A percentile compares a stretch with the other conserved stretches of the same genome.
These are phyloP conservation scores for Ganoderma meredithae DNA, from an alignment of 1,284 basidiomycete genomes.

Conservation along the genomic window DNA sequence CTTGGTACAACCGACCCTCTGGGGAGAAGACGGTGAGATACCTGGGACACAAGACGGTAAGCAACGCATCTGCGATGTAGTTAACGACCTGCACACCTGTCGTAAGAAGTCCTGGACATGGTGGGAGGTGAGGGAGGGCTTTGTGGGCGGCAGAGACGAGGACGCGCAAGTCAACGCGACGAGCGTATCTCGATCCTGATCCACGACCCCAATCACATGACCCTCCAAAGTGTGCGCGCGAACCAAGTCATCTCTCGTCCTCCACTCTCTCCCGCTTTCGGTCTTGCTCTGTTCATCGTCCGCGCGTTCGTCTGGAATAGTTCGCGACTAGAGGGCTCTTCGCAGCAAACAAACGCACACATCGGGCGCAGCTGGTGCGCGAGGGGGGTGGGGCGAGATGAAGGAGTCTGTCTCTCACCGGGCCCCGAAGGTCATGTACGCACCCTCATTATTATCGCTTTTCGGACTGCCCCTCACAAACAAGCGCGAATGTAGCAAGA, in stretches of 20 bases:
- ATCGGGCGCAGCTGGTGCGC: conserved; percentile 14
- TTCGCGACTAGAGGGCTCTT: background rate
- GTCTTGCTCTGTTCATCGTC: background rate
- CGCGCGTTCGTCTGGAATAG: background rate
- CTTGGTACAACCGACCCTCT: conserved; percentile 95
- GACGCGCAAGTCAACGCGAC: conserved; percentile 44
- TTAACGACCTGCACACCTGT: conserved; percentile 53
- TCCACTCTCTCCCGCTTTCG: background rate
- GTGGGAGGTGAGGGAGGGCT: conserved; percentile 33
- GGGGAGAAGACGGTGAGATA: conserved; percentile 95
- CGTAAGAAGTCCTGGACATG: conserved; percentile 88
- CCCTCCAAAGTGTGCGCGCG: conserved; percentile 16
- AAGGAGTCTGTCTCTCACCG: conserved; percentile 90
- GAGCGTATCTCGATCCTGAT: conserved; percentile 30
- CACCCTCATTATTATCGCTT: conserved; percentile 26
- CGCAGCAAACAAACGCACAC: background rate
- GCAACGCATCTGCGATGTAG: conserved; percentile 3
- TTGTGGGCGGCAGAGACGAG: conserved; percentile 27
- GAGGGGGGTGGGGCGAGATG: conserved; percentile 50
- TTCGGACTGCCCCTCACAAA: background rate
- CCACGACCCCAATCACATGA: conserved; percentile 25
- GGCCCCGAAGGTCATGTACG: conserved; percentile 92
- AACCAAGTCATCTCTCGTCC: conserved; percentile 1
- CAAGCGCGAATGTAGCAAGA: conserved; percentile 67
- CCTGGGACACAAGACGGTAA: conserved; percentile 46